Conservation (phyloP, 2,329 filamentous ascomycete genomes). For the Aurifilum marmelostoma region DNA sequence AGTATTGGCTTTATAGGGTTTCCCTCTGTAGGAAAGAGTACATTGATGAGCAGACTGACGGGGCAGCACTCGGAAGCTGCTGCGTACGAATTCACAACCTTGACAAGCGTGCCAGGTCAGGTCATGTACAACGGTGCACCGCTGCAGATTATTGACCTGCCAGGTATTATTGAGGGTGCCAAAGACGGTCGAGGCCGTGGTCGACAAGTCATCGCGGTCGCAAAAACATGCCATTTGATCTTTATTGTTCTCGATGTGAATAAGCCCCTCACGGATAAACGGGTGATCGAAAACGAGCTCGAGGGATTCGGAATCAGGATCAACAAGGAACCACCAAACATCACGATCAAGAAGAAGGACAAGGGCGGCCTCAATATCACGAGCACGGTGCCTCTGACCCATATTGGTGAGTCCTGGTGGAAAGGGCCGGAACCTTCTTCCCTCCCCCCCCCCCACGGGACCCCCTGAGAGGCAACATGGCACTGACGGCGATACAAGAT, state of each 20-base stretch:
- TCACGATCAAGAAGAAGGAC: conserved; percentile 99
- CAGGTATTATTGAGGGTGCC: conserved; percentile 97
- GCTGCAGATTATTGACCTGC: conserved; percentile 96
- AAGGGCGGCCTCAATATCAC: conserved; percentile 96
- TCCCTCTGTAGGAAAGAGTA: conserved; percentile 97
- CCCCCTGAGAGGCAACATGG: neutral
- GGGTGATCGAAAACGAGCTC: conserved; percentile 90
- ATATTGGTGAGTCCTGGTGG: conserved; percentile 59
- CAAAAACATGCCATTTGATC: conserved; percentile 97
- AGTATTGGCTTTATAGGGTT: conserved; percentile 98
- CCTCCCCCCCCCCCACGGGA: too few relatives aligned
- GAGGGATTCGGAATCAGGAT: conserved; percentile 97
- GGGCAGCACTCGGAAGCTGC: conserved; percentile 97
- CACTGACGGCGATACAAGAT: conserved; percentile 47
- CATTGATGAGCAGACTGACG: conserved; percentile 90
- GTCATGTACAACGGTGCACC: conserved; percentile 94
- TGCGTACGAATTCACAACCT: conserved; percentile 97
- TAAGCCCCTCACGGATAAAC: conserved; percentile 96
- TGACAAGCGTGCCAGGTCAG: conserved; percentile 96
- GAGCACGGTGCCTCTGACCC: conserved; percentile 86
- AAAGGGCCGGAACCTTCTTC: too few relatives aligned
- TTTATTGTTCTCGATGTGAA: conserved; percentile 99
- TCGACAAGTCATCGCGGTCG: conserved; percentile 97
- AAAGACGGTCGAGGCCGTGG: conserved; percentile 98
- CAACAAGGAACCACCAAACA: conserved; percentile 97